Conservation (phyloP, 2,329 filamentous ascomycete genomes). For the Alternaria incomplexa region DNA sequence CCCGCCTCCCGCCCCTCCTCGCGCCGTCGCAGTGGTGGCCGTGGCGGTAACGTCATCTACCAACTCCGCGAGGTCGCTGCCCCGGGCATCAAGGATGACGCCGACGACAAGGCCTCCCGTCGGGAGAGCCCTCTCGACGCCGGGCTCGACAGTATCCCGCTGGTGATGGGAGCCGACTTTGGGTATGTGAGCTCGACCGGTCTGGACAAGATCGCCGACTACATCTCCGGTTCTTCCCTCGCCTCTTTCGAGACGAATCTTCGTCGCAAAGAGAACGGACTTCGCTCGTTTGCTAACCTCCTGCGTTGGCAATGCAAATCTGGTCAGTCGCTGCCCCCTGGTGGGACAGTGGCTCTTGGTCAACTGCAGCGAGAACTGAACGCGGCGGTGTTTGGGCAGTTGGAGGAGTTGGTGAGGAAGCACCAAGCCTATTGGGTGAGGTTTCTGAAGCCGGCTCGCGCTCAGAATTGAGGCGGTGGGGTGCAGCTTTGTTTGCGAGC, state of each 20-base stretch:
- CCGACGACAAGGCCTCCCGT: neutral
- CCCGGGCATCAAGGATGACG: neutral
- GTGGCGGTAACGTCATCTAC: neutral
- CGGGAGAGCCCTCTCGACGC: neutral
- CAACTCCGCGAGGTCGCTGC: neutral
- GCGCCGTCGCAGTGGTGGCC: neutral
- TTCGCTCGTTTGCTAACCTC: neutral
- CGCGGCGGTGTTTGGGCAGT: neutral
- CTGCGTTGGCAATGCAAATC: conserved; percentile 2
- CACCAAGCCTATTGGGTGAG: neutral
- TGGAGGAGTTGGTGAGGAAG: neutral
- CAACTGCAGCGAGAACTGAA: neutral
- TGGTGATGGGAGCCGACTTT: neutral
- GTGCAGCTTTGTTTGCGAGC: neutral
- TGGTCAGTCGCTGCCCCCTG: neutral
- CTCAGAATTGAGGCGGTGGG: neutral
- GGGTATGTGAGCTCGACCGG: neutral
- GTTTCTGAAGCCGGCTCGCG: neutral
- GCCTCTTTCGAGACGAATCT: conserved; percentile 1
- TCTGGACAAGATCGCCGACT: neutral
- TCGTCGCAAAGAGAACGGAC: neutral
- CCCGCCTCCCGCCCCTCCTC: neutral
- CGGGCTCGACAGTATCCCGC: neutral
- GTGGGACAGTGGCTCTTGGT: neutral
- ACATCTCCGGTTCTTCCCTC: conserved; percentile 1